Conservation (phyloP, 768 basidiomycete genomes). For the Dendrothele bispora region DNA sequence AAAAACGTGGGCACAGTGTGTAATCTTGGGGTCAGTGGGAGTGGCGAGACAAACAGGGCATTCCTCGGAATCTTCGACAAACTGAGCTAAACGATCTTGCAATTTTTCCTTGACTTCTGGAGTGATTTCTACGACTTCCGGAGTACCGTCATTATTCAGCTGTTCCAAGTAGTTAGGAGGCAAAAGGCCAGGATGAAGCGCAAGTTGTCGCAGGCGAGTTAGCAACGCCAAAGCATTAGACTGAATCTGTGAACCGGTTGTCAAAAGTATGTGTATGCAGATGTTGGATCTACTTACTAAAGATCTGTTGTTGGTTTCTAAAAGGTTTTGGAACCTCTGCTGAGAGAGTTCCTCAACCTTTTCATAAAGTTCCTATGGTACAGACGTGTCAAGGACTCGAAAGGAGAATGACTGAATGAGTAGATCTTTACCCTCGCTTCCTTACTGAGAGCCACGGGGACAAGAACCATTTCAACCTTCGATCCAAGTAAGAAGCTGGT, state of each 20-base stretch:
- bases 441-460: slow-evolving; percentile 64
- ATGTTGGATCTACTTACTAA: no score
- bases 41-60: slow-evolving; percentile 74
- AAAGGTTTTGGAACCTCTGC: slow-evolving; percentile 62
- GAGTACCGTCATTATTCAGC: slow-evolving; percentile 40
- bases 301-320: no score
- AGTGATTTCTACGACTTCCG: slow-evolving; percentile 42
- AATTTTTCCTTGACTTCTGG: slow-evolving; percentile 55
- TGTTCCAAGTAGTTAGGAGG: slow-evolving; percentile 71
- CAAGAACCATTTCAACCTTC: slow-evolving; percentile 75
- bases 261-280: not conserved
- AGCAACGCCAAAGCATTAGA: slow-evolving; percentile 77
- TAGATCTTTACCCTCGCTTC: slow-evolving; percentile 56
- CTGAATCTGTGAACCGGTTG: slow-evolving; percentile 45
- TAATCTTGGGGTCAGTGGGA: slow-evolving; percentile 62
- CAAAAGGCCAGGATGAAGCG: slow-evolving; percentile 74
- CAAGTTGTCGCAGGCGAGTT: slow-evolving; percentile 84
- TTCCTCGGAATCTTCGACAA: slow-evolving; percentile 80
- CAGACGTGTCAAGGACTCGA: slow-evolving; percentile 1
- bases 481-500: not conserved
- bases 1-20: slow-evolving; percentile 70
- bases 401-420: not conserved
- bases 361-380: slow-evolving; percentile 74
- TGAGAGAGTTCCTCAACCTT: slow-evolving; percentile 63
- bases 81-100: slow-evolving; percentile 58